Evolutionary conservation across 23 red algal genomes (phyloP).

Genomic region (Gracilaria gracilis): DNA sequence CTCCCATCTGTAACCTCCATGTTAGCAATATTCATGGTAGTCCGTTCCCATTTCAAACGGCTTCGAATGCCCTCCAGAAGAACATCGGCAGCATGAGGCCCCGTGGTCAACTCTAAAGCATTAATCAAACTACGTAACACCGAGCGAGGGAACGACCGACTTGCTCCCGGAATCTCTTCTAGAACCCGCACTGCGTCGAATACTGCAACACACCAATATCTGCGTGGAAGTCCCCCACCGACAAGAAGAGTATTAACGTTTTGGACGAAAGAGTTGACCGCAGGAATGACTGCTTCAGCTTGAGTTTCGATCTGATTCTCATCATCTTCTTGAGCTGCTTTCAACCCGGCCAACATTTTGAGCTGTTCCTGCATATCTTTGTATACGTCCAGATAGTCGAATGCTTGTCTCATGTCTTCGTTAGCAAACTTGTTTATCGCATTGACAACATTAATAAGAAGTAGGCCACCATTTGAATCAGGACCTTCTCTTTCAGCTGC

Average conservation of each 20-base stretch:
- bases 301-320: background rate
- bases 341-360: slow-evolving; percentile 21
- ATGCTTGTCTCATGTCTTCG: slow-evolving; percentile 42
- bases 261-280: background rate
- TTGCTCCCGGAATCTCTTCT: slow-evolving; percentile 23
- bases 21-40: background rate
- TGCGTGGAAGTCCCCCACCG: slow-evolving; percentile 6
- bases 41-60: background rate
- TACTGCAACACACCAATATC: slow-evolving; percentile 29
- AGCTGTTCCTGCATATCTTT: slow-evolving; percentile 32
- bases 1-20: background rate
- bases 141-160: background rate
- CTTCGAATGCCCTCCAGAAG: background rate
- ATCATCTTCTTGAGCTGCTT: background rate
- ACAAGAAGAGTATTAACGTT: slow-evolving; percentile 19
- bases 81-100: slow-evolving; percentile 8
- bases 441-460: slow-evolving; percentile 43
- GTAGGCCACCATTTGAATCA: slow-evolving; percentile 35
- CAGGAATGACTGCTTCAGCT: background rate
- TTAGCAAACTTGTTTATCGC: slow-evolving; percentile 41
- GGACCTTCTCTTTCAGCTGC: slow-evolving; percentile 64
- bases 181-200: slow-evolving; percentile 33
- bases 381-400: slow-evolving; percentile 47
- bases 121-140: slow-evolving; percentile 13
- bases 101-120: slow-evolving; percentile 10